phyloP scores from a whole-genome alignment of 164 flowering plant species.

The Euptelea pleiosperma region DNA sequence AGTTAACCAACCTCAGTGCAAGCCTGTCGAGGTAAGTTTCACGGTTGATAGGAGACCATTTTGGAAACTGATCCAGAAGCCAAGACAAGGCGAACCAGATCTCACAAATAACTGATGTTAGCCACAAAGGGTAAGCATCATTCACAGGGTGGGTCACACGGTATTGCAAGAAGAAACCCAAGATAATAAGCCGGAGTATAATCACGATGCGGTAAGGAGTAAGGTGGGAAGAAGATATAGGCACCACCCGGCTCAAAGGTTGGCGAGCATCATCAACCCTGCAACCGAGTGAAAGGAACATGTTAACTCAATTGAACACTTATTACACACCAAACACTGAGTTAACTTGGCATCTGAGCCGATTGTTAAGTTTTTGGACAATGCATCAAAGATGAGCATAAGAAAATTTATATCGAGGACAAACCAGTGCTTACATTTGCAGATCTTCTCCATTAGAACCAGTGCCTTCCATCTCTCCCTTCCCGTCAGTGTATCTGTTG shows the following conservation, averaged over 20 bases:
- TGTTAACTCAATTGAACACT: neutral
- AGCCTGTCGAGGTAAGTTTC: conserved; percentile 98
- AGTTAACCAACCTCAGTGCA: conserved; percentile 66
- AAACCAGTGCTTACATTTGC: conserved; percentile 61
- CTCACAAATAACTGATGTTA: conserved; percentile 92
- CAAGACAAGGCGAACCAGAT: conserved; percentile 98
- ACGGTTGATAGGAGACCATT: conserved; percentile 92
- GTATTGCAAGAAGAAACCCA: conserved; percentile 90
- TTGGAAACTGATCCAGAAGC: conserved; percentile 98
- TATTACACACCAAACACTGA: neutral
- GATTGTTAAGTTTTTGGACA: neutral
- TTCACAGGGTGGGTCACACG: conserved; percentile 86
- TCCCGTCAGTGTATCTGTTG: conserved; percentile 68
- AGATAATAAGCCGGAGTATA: conserved; percentile 82
- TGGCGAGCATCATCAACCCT: conserved; percentile 92
- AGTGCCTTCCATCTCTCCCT: conserved; percentile 90
- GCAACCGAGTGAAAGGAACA: conserved; percentile 19
- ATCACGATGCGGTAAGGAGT: conserved; percentile 96
- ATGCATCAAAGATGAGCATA: neutral
- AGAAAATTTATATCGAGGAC: neutral
- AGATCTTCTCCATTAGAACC: conserved; percentile 97
- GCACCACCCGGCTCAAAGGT: conserved; percentile 85
- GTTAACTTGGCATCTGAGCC: neutral
- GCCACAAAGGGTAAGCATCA: conserved; percentile 90
- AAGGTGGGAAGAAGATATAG: conserved; percentile 73